A percentile compares a stretch with the other conserved stretches of the same genome.
phyloP scores from a whole-genome alignment of 2,329 filamentous ascomycete genomes.

The Phaeosphaeria sp. region DNA sequence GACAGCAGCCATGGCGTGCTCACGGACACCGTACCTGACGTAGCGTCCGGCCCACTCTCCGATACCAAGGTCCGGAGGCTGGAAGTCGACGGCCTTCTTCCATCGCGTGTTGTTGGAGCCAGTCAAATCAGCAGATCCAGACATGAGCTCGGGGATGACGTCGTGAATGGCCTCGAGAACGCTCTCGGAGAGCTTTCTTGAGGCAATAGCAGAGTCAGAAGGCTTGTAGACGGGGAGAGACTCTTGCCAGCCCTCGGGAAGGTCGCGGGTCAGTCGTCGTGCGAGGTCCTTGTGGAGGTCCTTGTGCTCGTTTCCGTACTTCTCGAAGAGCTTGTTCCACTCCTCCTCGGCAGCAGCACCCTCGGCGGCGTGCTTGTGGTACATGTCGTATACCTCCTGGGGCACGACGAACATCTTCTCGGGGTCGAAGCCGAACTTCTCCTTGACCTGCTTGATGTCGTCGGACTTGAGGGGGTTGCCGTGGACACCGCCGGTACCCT shows the following conservation, averaged over 20 bases:
- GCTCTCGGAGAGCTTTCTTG: constrained; percentile 94
- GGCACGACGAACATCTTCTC: constrained; percentile 92
- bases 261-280: constrained; percentile 80
- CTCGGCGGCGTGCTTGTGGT: constrained; percentile 82
- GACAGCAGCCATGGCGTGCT: constrained; percentile 91
- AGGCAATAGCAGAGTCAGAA: constrained; percentile 82
- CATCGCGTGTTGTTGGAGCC: constrained; percentile 98
- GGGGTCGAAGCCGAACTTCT: constrained; percentile 95
- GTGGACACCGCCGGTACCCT: constrained; percentile 96
- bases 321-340: constrained; percentile 92
- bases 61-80: constrained; percentile 83
- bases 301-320: constrained; percentile 81
- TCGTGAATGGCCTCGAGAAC: constrained; percentile 88
- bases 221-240: constrained; percentile 89
- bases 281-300: constrained; percentile 79
- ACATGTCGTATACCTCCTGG: constrained; percentile 91
- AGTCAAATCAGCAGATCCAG: constrained; percentile 96
- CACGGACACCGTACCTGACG: constrained; percentile 88
- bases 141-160: constrained; percentile 86
- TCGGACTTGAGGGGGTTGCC: constrained; percentile 94
- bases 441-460: constrained; percentile 91
- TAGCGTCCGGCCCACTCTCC: constrained; percentile 93
- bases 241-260: constrained; percentile 97
- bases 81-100: constrained; percentile 98
- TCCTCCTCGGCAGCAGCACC: constrained; percentile 90